Percentiles rank a stretch among this genome's conserved stretches.
Conservation (phyloP, 768 basidiomycete species). For the Tylopilus sp. region DNA sequence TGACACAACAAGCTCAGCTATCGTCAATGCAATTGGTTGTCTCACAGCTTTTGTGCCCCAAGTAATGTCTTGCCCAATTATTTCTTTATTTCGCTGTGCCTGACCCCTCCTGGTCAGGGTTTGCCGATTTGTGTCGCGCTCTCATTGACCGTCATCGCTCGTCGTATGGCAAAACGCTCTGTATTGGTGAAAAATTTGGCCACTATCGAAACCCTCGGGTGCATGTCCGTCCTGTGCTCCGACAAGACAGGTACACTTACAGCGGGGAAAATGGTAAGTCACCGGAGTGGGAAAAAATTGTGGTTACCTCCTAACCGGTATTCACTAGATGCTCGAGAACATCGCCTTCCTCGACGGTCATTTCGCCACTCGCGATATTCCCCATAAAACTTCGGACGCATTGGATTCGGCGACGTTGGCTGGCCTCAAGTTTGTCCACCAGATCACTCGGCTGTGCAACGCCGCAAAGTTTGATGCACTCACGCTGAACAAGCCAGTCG, state of each 20-base stretch:
- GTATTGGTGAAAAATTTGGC: constrained; percentile 48
- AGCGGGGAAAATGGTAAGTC: constrained; percentile 41
- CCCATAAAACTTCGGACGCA: constrained; percentile 5
- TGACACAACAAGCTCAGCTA: too few species aligned
- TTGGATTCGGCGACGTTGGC: constrained; percentile 9
- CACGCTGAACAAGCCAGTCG: constrained; percentile 22
- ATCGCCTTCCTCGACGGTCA: constrained; percentile 36
- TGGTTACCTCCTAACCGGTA: neutral
- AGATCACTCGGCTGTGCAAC: constrained; percentile 51
- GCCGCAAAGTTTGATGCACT: constrained; percentile 47
- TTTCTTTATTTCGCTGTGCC: too few species aligned
- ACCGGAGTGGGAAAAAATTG: too few species aligned
- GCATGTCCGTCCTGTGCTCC: constrained; percentile 48
- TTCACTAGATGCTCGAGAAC: constrained; percentile 35
- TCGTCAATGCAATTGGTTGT: too few species aligned
- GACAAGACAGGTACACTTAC: constrained; percentile 55
- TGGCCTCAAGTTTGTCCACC: constrained; percentile 27
- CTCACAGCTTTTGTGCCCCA: too few species aligned
- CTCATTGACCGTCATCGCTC: too few species aligned
- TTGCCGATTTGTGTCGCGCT: too few species aligned
- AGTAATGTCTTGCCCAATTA: too few species aligned
- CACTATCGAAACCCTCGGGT: constrained; percentile 51
- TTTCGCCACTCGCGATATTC: constrained; percentile 16
- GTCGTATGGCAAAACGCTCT: constrained; percentile 42
- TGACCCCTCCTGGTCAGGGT: too few species aligned